A percentile compares a stretch with the other conserved stretches of the same genome.
phyloP scores from a whole-genome alignment of 2,329 filamentous ascomycete genomes.

The Fusarium clavum region DNA sequence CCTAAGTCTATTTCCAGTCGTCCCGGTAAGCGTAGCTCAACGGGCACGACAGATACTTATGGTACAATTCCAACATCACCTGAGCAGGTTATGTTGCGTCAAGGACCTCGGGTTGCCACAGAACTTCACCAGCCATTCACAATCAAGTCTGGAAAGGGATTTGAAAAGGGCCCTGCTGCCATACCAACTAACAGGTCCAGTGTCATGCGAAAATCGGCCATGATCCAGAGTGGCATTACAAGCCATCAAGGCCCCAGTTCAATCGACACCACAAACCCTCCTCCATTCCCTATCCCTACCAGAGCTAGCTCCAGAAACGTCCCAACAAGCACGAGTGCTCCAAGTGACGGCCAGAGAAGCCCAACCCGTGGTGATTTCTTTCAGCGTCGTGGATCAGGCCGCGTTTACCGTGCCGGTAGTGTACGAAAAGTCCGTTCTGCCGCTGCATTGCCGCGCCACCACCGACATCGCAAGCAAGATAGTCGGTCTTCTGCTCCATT shows the following conservation, averaged over 20 bases:
- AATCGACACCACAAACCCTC: constrained; percentile 72
- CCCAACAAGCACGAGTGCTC: constrained; percentile 71
- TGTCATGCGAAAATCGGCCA: constrained; percentile 79
- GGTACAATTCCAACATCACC: constrained; percentile 56
- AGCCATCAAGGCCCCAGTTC: constrained; percentile 75
- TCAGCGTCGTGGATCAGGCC: constrained; percentile 63
- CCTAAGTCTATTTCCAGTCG: constrained; percentile 58
- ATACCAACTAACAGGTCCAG: constrained; percentile 61
- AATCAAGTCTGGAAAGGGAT: constrained; percentile 51
- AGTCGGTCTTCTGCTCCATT: constrained; percentile 74
- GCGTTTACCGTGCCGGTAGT: constrained; percentile 68
- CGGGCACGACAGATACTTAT: constrained; percentile 43
- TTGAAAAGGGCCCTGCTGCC: constrained; percentile 53
- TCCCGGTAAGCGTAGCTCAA: constrained; percentile 57
- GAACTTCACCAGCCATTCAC: constrained; percentile 61
- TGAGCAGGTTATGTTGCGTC: constrained; percentile 53
- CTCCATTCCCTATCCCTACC: constrained; percentile 92
- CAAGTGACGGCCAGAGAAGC: constrained; percentile 80
- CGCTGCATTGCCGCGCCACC: constrained; percentile 72
- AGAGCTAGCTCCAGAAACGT: constrained; percentile 87
- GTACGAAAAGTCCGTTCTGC: constrained; percentile 89
- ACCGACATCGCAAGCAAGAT: constrained; percentile 61
- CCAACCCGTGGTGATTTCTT: constrained; percentile 73
- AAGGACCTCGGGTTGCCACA: constrained; percentile 49
- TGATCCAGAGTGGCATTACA: constrained; percentile 82